Base-by-base conservation (phyloP, 2,329 filamentous ascomycete genomes). In the Metarhizium robertsii region DNA sequence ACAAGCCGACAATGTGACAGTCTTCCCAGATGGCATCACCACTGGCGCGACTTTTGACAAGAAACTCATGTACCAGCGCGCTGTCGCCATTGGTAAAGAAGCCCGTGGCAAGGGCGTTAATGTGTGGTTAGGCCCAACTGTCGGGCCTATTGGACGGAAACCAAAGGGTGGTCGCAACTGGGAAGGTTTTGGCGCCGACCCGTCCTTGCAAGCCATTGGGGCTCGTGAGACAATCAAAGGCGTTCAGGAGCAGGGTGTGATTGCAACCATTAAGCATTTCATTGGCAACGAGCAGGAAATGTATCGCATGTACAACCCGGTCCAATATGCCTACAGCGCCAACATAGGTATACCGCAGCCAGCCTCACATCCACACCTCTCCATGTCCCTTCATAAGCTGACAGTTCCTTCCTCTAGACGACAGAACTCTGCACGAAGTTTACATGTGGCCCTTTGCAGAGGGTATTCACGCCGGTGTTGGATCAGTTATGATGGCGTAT, bases 371-470 rank as follows among this genome's bases (percentile, higher is more conserved):
- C 20, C 36, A 16, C 25, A 25, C 10, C 18, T 42, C 13, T 29
- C 32, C 25, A 25, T 25, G 25, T 25, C 25, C 25, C 25, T 25
- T 25, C 25, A 8, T 18, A 11, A 14, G 25, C 30, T 45, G 46
- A 45, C 18, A 13, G 25, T 45, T n/a, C 18, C 20, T 13, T 11
- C 6, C 10, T 11, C 32, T 20, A 74, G 73, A 91, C 59, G 88
- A 91, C 65, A 79, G 87, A 36, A 84, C 86, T 0, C 67, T 85
- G 14, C 74, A 92, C 62, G 88, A 92, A 68, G 73, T 95, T 2
- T 95, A 95, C 64, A 79, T 85, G 0, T 95, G 90, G 90, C 91
- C 90, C 0, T 95, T 95, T 67, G 86, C 84, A 2, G 87, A 95
- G 61, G 85, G 84, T 14, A 77, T 95, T n/a, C 82, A 81, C 55